Percentiles rank a stretch among this genome's conserved stretches.
Evolutionary conservation across 345 rosid genomes (phyloP).

Genomic region (Lepidium africanum): DNA sequence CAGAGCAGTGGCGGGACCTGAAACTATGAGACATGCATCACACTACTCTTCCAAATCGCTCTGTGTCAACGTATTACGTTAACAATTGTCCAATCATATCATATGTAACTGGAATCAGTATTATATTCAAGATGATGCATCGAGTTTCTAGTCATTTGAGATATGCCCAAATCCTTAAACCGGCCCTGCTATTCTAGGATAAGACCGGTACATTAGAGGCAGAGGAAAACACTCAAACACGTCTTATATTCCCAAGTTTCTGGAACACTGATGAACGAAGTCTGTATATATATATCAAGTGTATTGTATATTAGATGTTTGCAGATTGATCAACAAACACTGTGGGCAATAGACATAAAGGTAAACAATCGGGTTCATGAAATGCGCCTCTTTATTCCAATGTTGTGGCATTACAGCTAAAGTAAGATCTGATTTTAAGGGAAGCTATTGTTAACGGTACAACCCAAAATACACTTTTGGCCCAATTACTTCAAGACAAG

Average conservation of each 20-base stretch:
- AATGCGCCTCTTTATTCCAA: neutral
- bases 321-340: neutral
- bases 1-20: slow-evolving; percentile 19
- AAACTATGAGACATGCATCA: slow-evolving; percentile 18
- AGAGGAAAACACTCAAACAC: neutral
- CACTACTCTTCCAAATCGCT: slow-evolving; percentile 23
- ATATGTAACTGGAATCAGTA: neutral
- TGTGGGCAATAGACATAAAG: neutral
- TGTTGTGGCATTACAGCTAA: neutral
- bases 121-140: neutral
- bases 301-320: neutral
- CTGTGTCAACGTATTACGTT: slow-evolving; percentile 19
- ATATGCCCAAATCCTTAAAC: neutral
- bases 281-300: neutral
- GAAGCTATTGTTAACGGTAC: too few species aligned
- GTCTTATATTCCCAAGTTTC: neutral
- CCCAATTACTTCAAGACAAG: too few species aligned
- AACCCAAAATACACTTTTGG: too few species aligned
- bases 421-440: neutral
- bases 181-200: neutral
- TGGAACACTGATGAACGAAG: neutral
- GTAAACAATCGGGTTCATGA: neutral
- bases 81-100: neutral
- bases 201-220: neutral
- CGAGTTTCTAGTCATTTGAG: neutral